A percentile compares a stretch with the other conserved stretches of the same genome.
These are phyloP conservation scores for Nannochloropsis oceanica DNA, from an alignment of 108 stramenopile genomes.

Conservation along the genomic window DNA sequence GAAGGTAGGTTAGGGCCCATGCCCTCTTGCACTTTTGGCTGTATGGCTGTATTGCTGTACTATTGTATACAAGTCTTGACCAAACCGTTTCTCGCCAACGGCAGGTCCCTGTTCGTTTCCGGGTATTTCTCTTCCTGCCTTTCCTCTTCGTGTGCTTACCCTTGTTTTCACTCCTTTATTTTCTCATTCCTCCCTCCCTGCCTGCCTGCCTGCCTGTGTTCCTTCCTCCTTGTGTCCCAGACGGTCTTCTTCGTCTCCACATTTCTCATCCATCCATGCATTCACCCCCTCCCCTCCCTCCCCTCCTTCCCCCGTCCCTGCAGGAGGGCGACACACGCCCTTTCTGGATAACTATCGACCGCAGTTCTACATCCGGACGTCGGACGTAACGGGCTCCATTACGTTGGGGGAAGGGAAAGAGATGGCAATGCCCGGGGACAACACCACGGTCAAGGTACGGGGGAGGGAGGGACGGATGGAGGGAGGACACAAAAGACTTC, in stretches of 20 bases:
- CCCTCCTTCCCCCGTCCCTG: not conserved
- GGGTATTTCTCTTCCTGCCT: not conserved
- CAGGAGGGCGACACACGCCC: slow-evolving; percentile 85
- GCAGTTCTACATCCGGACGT: slow-evolving; percentile 98
- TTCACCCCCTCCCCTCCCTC: not conserved
- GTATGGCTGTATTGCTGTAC: not conserved
- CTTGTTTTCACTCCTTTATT: not conserved
- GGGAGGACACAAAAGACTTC: too few relatives aligned
- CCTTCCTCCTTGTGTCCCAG: not conserved
- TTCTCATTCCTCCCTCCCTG: not conserved
- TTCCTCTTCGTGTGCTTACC: not conserved
- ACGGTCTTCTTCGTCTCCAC: not conserved
- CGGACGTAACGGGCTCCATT: slow-evolving; percentile 88
- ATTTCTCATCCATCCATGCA: not conserved
- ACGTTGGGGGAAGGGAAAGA: slow-evolving; percentile 69
- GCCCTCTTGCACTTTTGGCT: not conserved
- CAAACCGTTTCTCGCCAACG: too few relatives aligned
- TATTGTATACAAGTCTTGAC: too few relatives aligned
- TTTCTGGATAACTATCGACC: slow-evolving; percentile 96
- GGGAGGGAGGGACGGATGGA: not conserved
- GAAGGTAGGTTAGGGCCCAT: slow-evolving; percentile 49
- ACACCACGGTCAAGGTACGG: slow-evolving; percentile 77
- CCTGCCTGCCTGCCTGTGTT: not conserved
- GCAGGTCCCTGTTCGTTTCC: too few relatives aligned
- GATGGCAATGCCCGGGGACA: slow-evolving; percentile 99